Base-by-base conservation (phyloP, 805 yeast genomes). In the Ogataea angusta region DNA sequence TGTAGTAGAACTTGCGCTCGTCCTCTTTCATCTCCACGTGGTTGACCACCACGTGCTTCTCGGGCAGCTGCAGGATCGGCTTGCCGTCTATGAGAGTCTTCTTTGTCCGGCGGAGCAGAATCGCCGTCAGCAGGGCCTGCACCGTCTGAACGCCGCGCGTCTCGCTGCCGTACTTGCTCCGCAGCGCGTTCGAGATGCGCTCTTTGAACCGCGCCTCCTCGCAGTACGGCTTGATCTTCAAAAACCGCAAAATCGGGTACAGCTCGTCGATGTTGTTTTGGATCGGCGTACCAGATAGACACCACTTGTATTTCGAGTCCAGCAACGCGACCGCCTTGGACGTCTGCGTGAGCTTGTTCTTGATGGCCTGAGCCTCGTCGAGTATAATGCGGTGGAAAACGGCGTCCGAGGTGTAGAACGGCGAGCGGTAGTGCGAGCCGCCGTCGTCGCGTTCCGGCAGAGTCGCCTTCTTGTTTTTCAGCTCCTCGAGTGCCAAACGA, bases 71-170 rank as follows among this genome's bases (percentile, higher is more conserved):
- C 36, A 89, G 62, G 36, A 89, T 80, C 7, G 93, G 89, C 49
- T 82, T 69, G 6, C 95, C 96, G 59, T 88, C 89, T 43, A 89
- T 80, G 40, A 68, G 55, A 14, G 88, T 77, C 34, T 67, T 68
- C 53, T 89, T 90, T 2, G 86, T 78, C 27, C 97, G 72, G 38
- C 96, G 71, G 28, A 90, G 67, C 62, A 88, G 66, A 12, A 87
- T 75, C 1, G 95, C 90, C 46, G 76, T 76, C 36, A 89, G 64
- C 10, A 90, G 62, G 0, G 84, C 83, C 53, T 85, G 78, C 9
- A 88, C 67, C 45, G 80, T 82, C 38, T 62, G 67, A 58, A 81
- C 66, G 7, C 85, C 80, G 1, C 46, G 37, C 5, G 33, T 45
- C 16, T 46, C 42, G 30, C 18, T 36, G 6, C 44, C 40, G 19